Base-by-base conservation (phyloP, 257 asterid species). In the Gynochthodes officinalis region DNA sequence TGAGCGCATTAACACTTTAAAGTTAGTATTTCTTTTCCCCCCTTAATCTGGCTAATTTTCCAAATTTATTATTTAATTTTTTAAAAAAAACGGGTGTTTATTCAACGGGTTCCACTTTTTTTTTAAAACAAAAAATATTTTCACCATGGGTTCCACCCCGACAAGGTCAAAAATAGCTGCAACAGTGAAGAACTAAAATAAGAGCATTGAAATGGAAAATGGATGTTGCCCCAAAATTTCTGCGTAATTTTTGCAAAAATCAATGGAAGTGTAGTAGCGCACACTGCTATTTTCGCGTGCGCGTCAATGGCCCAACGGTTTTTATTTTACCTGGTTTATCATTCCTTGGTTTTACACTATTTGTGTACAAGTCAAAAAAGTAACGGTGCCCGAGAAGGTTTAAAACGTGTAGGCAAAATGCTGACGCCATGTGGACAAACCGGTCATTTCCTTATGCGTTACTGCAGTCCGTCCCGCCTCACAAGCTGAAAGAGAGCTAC, bases 211-310 rank as follows among this genome's bases (percentile, higher is more conserved):
- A 54, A n/a, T 2, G 4, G n/a, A 70, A 25, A 1, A 15, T 4
- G 27, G 33, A 25, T 50, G 75, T 15, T 2, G 75, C 27, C 65
- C 64, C 23, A 42, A 68, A 75, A n/a, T 75, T 1, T 23, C 67
- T 69, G 65, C 65, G 79, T 50, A 69, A 60, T 59, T 61, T 35
- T 49, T 69, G 79, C 66, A 11, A 11, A 37, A 15, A 42, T 32
- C 30, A 40, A 42, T n/a, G 60, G 61, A 65, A 40, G 7, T 30
- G 23, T 25, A 7, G n/a, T 53, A 5, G 4, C 33, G 32, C 16
- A 33, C 49, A 46, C n/a, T 35, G 9, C 55, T 49, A 7, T 61
- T 43, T 49, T 32, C 11, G 18, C n/a, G 37, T 10, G 32, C 61
- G 72, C 52, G 49, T 15, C 19, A 4, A 13, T 37, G 0, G 57